phyloP scores from a whole-genome alignment of 805 yeast genomes.

The Starmera dryadoides region DNA sequence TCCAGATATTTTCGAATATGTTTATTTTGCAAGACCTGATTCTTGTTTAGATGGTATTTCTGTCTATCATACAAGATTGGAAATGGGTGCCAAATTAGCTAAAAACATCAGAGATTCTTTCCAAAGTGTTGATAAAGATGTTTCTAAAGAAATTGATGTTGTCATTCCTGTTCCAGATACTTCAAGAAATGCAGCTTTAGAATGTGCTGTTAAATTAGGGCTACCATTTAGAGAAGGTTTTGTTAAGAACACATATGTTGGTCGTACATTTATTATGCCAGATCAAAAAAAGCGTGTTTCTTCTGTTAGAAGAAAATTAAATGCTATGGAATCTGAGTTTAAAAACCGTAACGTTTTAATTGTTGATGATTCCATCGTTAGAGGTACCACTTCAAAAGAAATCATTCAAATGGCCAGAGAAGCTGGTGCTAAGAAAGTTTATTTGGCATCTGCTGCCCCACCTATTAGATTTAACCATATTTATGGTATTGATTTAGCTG shows the following conservation, averaged over 20 bases:
- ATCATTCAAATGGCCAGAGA: constrained; percentile 98
- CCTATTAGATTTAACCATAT: constrained; percentile 95
- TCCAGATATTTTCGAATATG: constrained; percentile 96
- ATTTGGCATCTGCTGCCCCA: constrained; percentile 95
- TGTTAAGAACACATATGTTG: constrained; percentile 93
- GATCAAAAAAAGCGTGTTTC: constrained; percentile 92
- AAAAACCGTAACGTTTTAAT: constrained; percentile 75
- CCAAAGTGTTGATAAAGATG: constrained; percentile 34
- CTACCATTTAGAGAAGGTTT: constrained; percentile 94
- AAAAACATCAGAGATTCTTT: constrained; percentile 45
- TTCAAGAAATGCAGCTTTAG: constrained; percentile 90
- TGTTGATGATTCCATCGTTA: constrained; percentile 94
- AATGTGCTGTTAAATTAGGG: constrained; percentile 76
- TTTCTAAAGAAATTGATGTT: constrained; percentile 67
- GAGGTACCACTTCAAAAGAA: constrained; percentile 96
- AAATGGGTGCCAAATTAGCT: constrained; percentile 91
- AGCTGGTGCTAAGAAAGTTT: constrained; percentile 95
- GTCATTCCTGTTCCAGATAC: constrained; percentile 98
- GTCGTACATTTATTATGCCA: constrained; percentile 98
- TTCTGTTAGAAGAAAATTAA: constrained; percentile 87
- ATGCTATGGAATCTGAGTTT: constrained; percentile 94
- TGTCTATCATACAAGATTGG: constrained; percentile 86
- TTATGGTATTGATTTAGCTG: constrained; percentile 96
- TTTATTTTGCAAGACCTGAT: constrained; percentile 97
- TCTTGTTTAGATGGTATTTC: constrained; percentile 95